phyloP scores from a whole-genome alignment of 768 basidiomycete genomes.

The Tephrocybe sp. region DNA sequence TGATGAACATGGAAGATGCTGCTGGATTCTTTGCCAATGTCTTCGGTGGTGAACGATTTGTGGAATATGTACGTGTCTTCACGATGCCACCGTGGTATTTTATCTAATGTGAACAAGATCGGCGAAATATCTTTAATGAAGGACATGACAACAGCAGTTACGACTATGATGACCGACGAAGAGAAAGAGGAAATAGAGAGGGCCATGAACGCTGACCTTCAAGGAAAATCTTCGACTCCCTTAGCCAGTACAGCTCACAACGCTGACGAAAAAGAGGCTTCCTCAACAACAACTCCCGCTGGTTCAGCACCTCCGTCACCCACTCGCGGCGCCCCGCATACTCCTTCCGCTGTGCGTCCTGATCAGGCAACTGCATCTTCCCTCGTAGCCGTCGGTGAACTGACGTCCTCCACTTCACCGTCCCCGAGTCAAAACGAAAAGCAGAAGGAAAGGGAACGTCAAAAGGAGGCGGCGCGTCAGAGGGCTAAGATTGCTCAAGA shows the following conservation, averaged over 20 bases:
- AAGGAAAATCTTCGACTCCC: slow-evolving; percentile 21
- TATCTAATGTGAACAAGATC: slow-evolving; percentile 51
- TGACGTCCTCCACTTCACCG: slow-evolving; percentile 9
- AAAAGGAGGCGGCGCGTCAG: slow-evolving; percentile 39
- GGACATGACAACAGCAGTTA: slow-evolving; percentile 82
- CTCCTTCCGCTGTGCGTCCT: slow-evolving; percentile 11
- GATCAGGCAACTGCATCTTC: slow-evolving; percentile 12
- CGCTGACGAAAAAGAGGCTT: slow-evolving; percentile 11
- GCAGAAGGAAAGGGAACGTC: slow-evolving; percentile 36
- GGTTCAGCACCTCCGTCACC: slow-evolving; percentile 13
- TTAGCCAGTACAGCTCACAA: slow-evolving; percentile 20
- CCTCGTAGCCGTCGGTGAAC: slow-evolving; percentile 22
- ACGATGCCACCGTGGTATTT: not conserved
- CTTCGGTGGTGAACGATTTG: slow-evolving; percentile 92
- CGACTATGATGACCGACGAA: slow-evolving; percentile 89
- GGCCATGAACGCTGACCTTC: slow-evolving; percentile 47
- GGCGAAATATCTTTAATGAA: slow-evolving; percentile 97
- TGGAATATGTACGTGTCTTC: slow-evolving; percentile 69
- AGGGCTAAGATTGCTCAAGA: slow-evolving; percentile 67
- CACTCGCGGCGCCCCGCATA: slow-evolving; percentile 11
- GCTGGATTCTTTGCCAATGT: slow-evolving; percentile 94
- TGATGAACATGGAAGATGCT: slow-evolving; percentile 82
- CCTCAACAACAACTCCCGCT: slow-evolving; percentile 14
- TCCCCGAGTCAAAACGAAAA: slow-evolving; percentile 28
- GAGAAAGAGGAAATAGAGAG: slow-evolving; percentile 86